Evolutionary conservation across 2,329 filamentous ascomycete species (phyloP).

Genomic region (Ophiosphaerella narmari): DNA sequence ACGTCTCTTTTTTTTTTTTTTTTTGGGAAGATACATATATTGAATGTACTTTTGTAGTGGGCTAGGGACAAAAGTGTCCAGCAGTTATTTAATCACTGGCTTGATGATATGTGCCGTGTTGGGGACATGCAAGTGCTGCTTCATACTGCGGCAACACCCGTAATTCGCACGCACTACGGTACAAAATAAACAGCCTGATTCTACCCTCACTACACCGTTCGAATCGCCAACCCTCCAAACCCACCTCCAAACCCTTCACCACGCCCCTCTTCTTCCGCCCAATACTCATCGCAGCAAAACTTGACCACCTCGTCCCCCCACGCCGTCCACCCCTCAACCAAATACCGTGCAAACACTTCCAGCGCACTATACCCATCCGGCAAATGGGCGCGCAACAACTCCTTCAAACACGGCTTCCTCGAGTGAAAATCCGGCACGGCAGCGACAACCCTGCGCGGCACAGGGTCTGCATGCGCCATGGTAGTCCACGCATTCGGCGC

Average conservation of each 20-base stretch:
- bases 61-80: no score
- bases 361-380: constrained; percentile 60
- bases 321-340: constrained; percentile 76
- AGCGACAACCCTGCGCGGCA: constrained; percentile 63
- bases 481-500: constrained; percentile 29
- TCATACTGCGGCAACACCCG: no score
- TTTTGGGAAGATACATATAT: no score
- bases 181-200: no score
- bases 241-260: background rate
- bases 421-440: constrained; percentile 78
- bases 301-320: constrained; percentile 77
- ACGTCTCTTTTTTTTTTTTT: no score
- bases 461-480: constrained; percentile 26
- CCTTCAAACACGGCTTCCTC: constrained; percentile 73
- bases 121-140: no score
- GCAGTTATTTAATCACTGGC: no score
- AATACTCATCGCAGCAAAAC: constrained; percentile 66
- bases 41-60: no score
- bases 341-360: constrained; percentile 77
- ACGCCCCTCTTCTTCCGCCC: constrained; percentile 35
- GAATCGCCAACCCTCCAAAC: no score
- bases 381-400: constrained; percentile 62
- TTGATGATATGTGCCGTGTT: no score
- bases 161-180: no score
- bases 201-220: no score